phyloP scores from a whole-genome alignment of 805 yeast genomes.

The Metschnikowia matae region DNA sequence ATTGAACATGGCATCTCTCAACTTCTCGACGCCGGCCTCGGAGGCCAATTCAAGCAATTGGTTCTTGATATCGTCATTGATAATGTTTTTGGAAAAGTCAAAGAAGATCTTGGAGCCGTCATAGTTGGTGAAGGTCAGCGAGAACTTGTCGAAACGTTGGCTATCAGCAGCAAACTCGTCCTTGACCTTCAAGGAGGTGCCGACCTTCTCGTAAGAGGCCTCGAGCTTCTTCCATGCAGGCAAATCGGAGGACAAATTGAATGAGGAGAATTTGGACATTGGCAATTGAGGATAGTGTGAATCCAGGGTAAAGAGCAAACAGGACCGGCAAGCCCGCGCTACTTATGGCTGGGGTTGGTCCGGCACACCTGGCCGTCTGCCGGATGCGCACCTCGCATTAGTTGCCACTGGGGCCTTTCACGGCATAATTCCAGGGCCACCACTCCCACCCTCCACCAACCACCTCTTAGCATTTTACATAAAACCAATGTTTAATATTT shows the following conservation, averaged over 20 bases:
- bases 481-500: too few relatives aligned
- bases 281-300: slow-evolving; percentile 3
- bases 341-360: slow-evolving; percentile 4
- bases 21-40: slow-evolving; percentile 81
- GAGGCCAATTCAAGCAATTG: slow-evolving; percentile 75
- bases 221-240: slow-evolving; percentile 84
- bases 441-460: too few relatives aligned
- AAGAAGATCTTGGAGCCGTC: slow-evolving; percentile 88
- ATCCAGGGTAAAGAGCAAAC: neutral
- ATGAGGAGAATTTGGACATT: slow-evolving; percentile 25
- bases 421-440: neutral
- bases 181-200: slow-evolving; percentile 67
- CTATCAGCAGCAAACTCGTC: slow-evolving; percentile 76
- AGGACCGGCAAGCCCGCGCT: neutral
- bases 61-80: slow-evolving; percentile 75
- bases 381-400: slow-evolving; percentile 2
- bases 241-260: slow-evolving; percentile 64
- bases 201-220: slow-evolving; percentile 61
- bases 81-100: slow-evolving; percentile 92
- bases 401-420: neutral
- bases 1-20: slow-evolving; percentile 86
- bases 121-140: slow-evolving; percentile 74
- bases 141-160: slow-evolving; percentile 68
- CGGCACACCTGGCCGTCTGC: slow-evolving; percentile 1
- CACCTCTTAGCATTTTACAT: too few relatives aligned